Evolutionary conservation across 345 rosid species (phyloP).

Genomic region (Luvunga scandens): DNA sequence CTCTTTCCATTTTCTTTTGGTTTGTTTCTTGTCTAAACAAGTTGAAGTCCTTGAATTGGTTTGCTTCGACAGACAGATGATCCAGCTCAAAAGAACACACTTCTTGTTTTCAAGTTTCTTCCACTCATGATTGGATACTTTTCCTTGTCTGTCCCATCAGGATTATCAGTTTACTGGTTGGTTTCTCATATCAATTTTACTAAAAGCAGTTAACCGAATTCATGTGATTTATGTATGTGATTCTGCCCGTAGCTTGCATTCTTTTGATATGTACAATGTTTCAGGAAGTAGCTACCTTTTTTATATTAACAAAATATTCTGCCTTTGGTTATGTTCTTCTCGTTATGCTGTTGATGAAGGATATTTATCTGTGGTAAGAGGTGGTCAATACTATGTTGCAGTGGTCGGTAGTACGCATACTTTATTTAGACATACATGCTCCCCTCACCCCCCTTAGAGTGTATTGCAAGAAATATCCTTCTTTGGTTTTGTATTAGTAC

Average conservation of each 20-base stretch:
- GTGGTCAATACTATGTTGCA: background rate
- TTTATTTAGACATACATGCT: background rate
- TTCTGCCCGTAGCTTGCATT: background rate
- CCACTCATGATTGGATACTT: slow-evolving; percentile 99
- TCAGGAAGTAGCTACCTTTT: background rate
- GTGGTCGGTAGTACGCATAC: background rate
- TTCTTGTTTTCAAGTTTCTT: slow-evolving; percentile 91
- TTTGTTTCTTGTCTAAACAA: background rate
- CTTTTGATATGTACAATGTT: background rate
- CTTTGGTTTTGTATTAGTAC: background rate
- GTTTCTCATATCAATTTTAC: slow-evolving; percentile 37
- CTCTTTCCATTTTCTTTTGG: slow-evolving; percentile 10
- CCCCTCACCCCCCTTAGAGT: background rate
- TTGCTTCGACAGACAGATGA: slow-evolving; percentile 76
- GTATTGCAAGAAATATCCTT: background rate
- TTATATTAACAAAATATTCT: background rate
- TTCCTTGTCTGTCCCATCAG: slow-evolving; percentile 97
- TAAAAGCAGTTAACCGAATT: background rate
- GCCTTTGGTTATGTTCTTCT: background rate
- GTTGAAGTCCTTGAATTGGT: slow-evolving; percentile 5
- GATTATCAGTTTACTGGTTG: slow-evolving; percentile 92
- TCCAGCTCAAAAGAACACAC: slow-evolving; percentile 94
- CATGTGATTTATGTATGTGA: slow-evolving; percentile 4
- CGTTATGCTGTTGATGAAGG: background rate
- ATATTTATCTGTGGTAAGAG: background rate